Evolutionary conservation across 768 basidiomycete species (phyloP).

Genomic region (Pleurotus ostreatus): DNA sequence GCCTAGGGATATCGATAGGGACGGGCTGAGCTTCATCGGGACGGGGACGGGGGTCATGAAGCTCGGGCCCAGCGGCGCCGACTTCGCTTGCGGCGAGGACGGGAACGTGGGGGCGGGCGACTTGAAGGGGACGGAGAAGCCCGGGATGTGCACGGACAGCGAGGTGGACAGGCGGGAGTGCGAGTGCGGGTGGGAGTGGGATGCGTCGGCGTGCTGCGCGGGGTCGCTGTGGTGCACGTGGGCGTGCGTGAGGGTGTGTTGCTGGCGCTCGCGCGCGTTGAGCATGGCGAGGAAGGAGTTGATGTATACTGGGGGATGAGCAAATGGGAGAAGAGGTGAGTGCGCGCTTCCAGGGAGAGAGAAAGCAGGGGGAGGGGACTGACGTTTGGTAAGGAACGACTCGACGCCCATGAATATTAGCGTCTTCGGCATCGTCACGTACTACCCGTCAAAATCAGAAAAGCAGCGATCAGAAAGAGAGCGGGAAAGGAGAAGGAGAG

Average conservation of each 20-base stretch:
- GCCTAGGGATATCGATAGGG: no score
- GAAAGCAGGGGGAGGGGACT: neutral
- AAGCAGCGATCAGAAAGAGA: neutral
- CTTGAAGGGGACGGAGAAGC: neutral
- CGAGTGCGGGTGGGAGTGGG: no score
- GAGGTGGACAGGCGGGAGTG: no score
- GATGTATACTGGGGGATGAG: neutral
- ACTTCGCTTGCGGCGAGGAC: neutral
- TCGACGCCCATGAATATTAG: neutral
- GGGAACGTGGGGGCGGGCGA: neutral
- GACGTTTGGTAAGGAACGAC: constrained; percentile 3
- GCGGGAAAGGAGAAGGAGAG: no score
- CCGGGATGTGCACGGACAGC: neutral
- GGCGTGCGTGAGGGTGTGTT: neutral
- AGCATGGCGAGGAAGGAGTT: constrained; percentile 2
- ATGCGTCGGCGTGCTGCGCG: no score
- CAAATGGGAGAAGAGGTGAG: neutral
- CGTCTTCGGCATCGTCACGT: neutral
- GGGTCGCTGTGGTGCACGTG: no score
- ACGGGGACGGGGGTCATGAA: neutral
- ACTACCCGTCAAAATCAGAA: neutral
- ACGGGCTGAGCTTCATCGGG: neutral
- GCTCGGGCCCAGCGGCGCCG: neutral
- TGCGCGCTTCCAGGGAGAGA: neutral
- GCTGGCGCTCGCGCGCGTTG: neutral